A percentile compares a stretch with the other conserved stretches of the same genome.
Conservation (phyloP, 2,329 filamentous ascomycete species). For the Lachnellula subtilissima region DNA sequence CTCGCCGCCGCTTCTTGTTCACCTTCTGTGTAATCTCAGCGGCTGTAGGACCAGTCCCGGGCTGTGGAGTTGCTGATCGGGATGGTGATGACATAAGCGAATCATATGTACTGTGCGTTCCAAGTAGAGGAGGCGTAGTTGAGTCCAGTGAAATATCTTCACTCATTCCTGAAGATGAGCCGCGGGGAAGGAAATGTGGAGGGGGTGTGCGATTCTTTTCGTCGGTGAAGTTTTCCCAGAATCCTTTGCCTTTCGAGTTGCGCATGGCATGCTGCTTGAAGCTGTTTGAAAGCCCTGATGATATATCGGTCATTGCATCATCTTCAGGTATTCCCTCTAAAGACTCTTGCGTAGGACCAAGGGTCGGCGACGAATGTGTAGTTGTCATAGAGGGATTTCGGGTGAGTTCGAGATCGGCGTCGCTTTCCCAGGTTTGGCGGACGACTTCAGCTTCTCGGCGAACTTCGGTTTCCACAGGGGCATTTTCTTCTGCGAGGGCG, state of each 20-base stretch:
- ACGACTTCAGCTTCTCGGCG: slow-evolving; percentile 93
- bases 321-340: slow-evolving; percentile 69
- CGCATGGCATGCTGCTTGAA: slow-evolving; percentile 72
- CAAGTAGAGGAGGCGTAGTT: slow-evolving; percentile 26
- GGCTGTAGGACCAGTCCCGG: slow-evolving; percentile 50
- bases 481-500: slow-evolving; percentile 79
- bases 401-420: slow-evolving; percentile 56
- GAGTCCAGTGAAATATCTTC: slow-evolving; percentile 54
- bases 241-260: slow-evolving; percentile 66
- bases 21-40: slow-evolving; percentile 75
- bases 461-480: slow-evolving; percentile 83
- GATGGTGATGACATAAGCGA: slow-evolving; percentile 27
- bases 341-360: slow-evolving; percentile 56
- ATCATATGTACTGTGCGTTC: slow-evolving; percentile 16
- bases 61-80: slow-evolving; percentile 29
- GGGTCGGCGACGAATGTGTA: slow-evolving; percentile 63
- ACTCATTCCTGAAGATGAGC: slow-evolving; percentile 56
- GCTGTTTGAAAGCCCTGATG: slow-evolving; percentile 48
- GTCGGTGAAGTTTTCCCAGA: slow-evolving; percentile 77
- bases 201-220: slow-evolving; percentile 49
- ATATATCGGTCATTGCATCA: slow-evolving; percentile 56
- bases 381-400: slow-evolving; percentile 45
- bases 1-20: slow-evolving; percentile 76
- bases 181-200: slow-evolving; percentile 52
- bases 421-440: slow-evolving; percentile 87